Evolutionary conservation across 2,329 filamentous ascomycete genomes (phyloP).

Genomic region (Talaromyces sp.): DNA sequence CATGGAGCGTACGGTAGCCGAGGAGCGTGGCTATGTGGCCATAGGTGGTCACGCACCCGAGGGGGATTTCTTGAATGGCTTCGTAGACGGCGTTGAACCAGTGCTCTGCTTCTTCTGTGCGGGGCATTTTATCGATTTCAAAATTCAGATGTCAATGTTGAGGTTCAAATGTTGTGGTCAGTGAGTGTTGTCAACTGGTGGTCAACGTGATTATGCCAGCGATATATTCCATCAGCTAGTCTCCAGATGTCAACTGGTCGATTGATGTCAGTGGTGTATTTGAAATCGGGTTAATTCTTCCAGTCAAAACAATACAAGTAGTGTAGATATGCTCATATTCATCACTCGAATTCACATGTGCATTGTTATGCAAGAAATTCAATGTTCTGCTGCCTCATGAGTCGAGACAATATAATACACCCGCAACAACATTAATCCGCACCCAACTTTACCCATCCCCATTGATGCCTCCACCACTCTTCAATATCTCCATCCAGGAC

Average conservation of each 20-base stretch:
- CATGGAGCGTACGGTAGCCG: slow-evolving; percentile 48
- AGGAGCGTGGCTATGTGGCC: slow-evolving; percentile 62
- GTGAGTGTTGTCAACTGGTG: no score
- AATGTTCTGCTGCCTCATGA: not conserved
- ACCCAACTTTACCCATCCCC: not conserved
- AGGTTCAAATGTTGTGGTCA: no score
- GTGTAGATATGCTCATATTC: not conserved
- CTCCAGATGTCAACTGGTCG: no score
- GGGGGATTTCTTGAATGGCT: slow-evolving; percentile 78
- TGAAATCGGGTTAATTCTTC: not conserved
- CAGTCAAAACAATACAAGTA: not conserved
- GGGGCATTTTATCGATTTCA: slow-evolving; percentile 28
- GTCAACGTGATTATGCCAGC: not conserved
- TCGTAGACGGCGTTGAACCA: slow-evolving; percentile 64
- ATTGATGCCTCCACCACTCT: not conserved
- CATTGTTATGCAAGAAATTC: not conserved
- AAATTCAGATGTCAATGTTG: not conserved
- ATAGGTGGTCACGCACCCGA: slow-evolving; percentile 80
- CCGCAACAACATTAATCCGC: slow-evolving; percentile 16
- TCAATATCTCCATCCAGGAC: not conserved
- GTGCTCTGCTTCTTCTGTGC: slow-evolving; percentile 43
- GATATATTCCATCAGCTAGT: not conserved
- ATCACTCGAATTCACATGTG: not conserved
- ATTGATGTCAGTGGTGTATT: not conserved
- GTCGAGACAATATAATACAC: slow-evolving; percentile 6